Conservation (phyloP, 768 basidiomycete genomes). For the Boletus sp. region DNA sequence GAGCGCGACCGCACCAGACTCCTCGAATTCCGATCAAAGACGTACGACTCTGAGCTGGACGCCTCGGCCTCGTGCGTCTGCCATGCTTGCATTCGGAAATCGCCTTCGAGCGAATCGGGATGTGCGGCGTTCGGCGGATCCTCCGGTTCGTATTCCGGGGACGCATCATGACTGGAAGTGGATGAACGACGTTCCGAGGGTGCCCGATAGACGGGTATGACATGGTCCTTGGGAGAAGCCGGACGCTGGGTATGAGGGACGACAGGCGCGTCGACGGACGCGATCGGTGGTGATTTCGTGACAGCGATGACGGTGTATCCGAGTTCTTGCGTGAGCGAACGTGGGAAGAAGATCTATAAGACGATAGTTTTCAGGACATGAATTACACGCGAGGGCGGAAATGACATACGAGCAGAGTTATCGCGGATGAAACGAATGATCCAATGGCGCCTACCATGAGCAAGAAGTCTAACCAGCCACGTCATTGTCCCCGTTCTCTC, state of each 20-base stretch:
- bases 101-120: constrained; percentile 22
- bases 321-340: constrained; percentile 61
- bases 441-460: constrained; percentile 72
- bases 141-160: constrained; percentile 42
- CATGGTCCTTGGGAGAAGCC: constrained; percentile 22
- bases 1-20: constrained; percentile 30
- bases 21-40: constrained; percentile 30
- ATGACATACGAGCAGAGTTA: constrained; percentile 68
- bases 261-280: constrained; percentile 18
- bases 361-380: neutral
- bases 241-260: constrained; percentile 7
- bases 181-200: constrained; percentile 19
- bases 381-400: neutral
- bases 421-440: constrained; percentile 74
- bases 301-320: constrained; percentile 49
- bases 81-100: constrained; percentile 27
- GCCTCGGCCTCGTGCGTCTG: constrained; percentile 10
- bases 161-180: constrained; percentile 31
- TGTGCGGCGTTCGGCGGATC: constrained; percentile 15
- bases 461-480: constrained; percentile 52
- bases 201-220: constrained; percentile 23
- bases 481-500: neutral
- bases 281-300: constrained; percentile 30
- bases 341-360: constrained; percentile 72
- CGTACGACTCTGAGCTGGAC: constrained; percentile 19